Evolutionary conservation across 23 red algal genomes (phyloP).

Genomic region (Gracilaria caudata): DNA sequence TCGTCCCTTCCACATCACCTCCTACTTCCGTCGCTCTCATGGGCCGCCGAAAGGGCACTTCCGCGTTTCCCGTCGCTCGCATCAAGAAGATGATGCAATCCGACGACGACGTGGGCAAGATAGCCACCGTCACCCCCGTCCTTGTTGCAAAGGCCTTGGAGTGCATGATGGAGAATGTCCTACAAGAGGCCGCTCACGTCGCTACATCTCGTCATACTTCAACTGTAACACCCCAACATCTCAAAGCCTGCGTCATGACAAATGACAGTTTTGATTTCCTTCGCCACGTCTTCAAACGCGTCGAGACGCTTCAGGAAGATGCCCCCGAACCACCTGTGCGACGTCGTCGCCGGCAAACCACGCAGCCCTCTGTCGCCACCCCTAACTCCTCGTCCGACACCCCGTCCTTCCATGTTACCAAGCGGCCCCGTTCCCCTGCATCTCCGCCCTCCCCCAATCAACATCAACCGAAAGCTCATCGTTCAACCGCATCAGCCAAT

Average conservation of each 20-base stretch:
- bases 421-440: constrained; percentile 3
- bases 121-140: constrained; percentile 83
- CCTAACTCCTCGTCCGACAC: background rate
- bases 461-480: background rate
- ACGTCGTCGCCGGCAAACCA: constrained; percentile 13
- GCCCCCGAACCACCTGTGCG: background rate
- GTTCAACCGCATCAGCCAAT: background rate
- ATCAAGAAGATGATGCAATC: constrained; percentile 99
- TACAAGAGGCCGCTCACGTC: constrained; percentile 65
- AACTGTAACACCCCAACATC: constrained; percentile 73
- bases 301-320: constrained; percentile 37
- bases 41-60: constrained; percentile 72
- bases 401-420: background rate
- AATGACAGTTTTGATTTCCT: constrained; percentile 86
- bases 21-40: constrained; percentile 22
- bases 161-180: constrained; percentile 82
- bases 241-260: constrained; percentile 56
- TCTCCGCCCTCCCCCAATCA: background rate
- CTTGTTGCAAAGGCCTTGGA: constrained; percentile 88
- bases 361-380: background rate
- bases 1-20: background rate
- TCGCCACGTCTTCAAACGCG: constrained; percentile 50
- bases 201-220: constrained; percentile 29
- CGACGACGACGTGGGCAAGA: constrained; percentile 94
- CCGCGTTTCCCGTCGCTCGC: constrained; percentile 84